Evolutionary conservation across 2,329 filamentous ascomycete species (phyloP), one percentile per base, ranked within the genome.

Genomic region (Fusarium cicatricum): DNA sequence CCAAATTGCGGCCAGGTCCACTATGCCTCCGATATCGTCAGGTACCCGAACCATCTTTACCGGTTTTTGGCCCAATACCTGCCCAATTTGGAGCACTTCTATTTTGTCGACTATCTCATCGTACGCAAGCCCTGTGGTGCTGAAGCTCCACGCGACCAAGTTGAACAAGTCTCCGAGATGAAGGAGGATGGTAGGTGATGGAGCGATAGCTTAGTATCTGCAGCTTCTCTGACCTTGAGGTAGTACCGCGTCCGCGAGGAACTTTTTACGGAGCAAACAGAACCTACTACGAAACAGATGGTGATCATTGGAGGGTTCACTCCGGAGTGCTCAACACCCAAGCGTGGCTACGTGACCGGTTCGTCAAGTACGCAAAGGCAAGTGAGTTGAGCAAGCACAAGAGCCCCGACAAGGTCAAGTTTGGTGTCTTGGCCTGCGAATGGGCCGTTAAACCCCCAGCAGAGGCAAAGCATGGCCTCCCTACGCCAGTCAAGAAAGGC

Each of bases 41-140:
- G 67, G 12, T 73, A 72, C 26, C 78, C 78, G 0, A 65, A 68
- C 5, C 78, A 81, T 46, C 66, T 79, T 1, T 80, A 78, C 60
- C 75, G 79, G 42, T 78, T 81, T 28, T 67, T 79, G 7, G 72
- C 76, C 3, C 67, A 77, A 10, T 74, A 77, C 55, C 65, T 77
- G 12, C 75, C 75, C 2, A 77, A 75, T 12, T 67, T 81, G 6
- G 73, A 79, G 51, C 69, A 73, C 2, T 78, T 81, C 37, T 80
- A 77, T 54, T 75, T 81, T 39, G 66, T 81, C 17, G 78, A 81
- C 57, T 79, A 77, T 45, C 67, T 78, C 6, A 74, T 78, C 4
- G 55, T 77, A 10, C 72, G 72, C 7, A 73, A 71, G 41, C 14
- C 41, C 4, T 15, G 21, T 1, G 55, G 28, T 23, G 11, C 38